A percentile compares a stretch with the other conserved stretches of the same genome.
Evolutionary conservation across 345 rosid genomes (phyloP).

Genomic region (Rhizophora mangle): DNA sequence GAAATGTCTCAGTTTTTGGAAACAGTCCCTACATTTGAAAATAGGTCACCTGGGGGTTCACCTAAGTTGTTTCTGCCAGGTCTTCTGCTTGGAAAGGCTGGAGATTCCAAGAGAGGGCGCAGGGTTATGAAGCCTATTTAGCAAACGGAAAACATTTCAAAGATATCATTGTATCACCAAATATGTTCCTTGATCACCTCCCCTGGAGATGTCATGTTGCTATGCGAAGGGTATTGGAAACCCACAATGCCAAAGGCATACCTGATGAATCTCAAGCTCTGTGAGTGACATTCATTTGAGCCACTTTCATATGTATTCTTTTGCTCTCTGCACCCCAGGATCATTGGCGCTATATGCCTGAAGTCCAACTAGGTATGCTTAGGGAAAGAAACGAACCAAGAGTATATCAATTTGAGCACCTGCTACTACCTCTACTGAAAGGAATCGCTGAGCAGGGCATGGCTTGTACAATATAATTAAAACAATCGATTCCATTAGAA

Average conservation of each 20-base stretch:
- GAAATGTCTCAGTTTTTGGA: conserved; percentile 54
- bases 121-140: conserved; percentile 55
- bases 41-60: conserved; percentile 31
- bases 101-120: conserved; percentile 31
- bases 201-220: conserved; percentile 86
- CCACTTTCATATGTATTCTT: background rate
- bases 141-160: conserved; percentile 63
- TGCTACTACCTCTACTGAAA: too few species aligned
- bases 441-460: too few species aligned
- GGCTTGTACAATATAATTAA: too few species aligned
- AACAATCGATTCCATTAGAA: too few species aligned
- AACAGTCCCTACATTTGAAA: conserved; percentile 42
- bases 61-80: conserved; percentile 80
- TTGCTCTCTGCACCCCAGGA: background rate
- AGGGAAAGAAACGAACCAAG: too few species aligned
- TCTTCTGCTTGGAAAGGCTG: conserved; percentile 69
- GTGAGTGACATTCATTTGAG: conserved; percentile 14
- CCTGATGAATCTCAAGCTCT: conserved; percentile 26
- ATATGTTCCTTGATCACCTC: conserved; percentile 92
- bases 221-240: conserved; percentile 54
- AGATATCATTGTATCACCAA: conserved; percentile 71
- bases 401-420: too few species aligned
- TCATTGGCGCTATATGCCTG: background rate
- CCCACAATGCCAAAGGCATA: conserved; percentile 24
- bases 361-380: too few species aligned